These are phyloP conservation scores for Phytopythium oedochilum DNA, from an alignment of 352 stramenopile genomes.

Conservation along the genomic window DNA sequence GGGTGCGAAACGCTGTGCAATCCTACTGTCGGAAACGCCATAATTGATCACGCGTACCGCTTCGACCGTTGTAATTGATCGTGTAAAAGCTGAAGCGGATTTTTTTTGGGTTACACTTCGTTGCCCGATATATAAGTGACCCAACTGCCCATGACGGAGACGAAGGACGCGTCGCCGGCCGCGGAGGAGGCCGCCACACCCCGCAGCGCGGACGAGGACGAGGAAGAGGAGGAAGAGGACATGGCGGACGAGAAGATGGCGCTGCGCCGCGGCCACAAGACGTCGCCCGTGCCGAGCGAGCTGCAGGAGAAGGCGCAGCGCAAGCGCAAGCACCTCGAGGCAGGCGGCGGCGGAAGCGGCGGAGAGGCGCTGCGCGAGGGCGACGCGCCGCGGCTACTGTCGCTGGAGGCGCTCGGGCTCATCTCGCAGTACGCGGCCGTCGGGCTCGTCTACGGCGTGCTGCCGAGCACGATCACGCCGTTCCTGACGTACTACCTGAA, in stretches of 20 bases:
- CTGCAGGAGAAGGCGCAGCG: slow-evolving; percentile 10
- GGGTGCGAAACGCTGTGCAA: neutral
- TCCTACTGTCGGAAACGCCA: neutral
- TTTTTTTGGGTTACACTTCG: too few relatives aligned
- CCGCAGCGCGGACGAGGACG: slow-evolving; percentile 5
- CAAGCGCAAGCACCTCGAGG: slow-evolving; percentile 11
- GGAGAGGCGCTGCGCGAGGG: slow-evolving; percentile 29
- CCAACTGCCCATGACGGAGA: too few relatives aligned
- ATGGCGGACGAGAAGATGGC: slow-evolving; percentile 22
- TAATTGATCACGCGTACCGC: neutral
- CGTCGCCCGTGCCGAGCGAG: slow-evolving; percentile 1
- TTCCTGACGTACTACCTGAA: slow-evolving; percentile 50
- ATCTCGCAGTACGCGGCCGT: slow-evolving; percentile 45
- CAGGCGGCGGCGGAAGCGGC: slow-evolving; percentile 9
- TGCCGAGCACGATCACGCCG: slow-evolving; percentile 44
- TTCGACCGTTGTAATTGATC: neutral
- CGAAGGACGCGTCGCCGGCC: neutral
- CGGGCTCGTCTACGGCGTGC: slow-evolving; percentile 28
- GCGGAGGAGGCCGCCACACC: too few relatives aligned
- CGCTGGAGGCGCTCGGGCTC: slow-evolving; percentile 28
- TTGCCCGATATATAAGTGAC: too few relatives aligned
- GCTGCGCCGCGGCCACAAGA: slow-evolving; percentile 16
- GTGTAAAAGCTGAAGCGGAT: neutral
- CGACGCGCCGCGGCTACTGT: slow-evolving; percentile 20
- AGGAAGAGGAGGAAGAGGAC: slow-evolving; percentile 13